Base-by-base conservation (phyloP, 129 eudicot genomes). In the Lonicera japonica region DNA sequence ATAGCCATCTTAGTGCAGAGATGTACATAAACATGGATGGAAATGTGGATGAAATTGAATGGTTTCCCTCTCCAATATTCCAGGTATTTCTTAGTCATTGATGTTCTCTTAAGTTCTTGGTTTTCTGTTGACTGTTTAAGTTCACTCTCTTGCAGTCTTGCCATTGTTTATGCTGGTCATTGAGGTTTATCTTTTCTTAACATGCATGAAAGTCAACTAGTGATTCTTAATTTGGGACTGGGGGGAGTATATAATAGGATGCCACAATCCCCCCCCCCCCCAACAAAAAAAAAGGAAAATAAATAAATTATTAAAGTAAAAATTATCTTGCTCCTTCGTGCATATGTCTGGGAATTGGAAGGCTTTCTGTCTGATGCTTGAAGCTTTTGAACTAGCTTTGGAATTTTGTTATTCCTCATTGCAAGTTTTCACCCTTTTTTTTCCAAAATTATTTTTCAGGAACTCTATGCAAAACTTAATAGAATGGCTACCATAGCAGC, bases 11-110 rank as follows among this genome's bases (percentile, higher is more conserved):
- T 21, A 85, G 73, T 76, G 96, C 99, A 54, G 95, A 86, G 38
- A 84, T 79, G 86, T 92, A 92, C 70, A 67, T 92, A 70, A 85
- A 80, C 78, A 80, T 92, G 89, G 95, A 92, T 80, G 99, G 87
- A 46, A 81, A 77, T 69, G 60, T 54, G 56, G 96, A 85, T 43
- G 95, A 92, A 72, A 79, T 92, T 36, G 99, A 92, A 64, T 88
- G 99, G 99, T 80, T 72, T 70, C 99, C 96, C 64, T 88, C 99
- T 72, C 81, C 85, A 46, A 81, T 92, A 71, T 88, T 92, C 82
- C 99, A 88, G 98, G 98, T 92, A 72, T 46, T 16, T 54, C 36
- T 19, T 63, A 25, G 11, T 38, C 23, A n/a, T 17, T 24, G 34
- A 38, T 34, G 55, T n/a, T 43, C 15, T 50, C n/a, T 50, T 50